Evolutionary conservation across 768 basidiomycete species (phyloP), one percentile per base, ranked within the genome.

Genomic region (Wakefieldia striispora): DNA sequence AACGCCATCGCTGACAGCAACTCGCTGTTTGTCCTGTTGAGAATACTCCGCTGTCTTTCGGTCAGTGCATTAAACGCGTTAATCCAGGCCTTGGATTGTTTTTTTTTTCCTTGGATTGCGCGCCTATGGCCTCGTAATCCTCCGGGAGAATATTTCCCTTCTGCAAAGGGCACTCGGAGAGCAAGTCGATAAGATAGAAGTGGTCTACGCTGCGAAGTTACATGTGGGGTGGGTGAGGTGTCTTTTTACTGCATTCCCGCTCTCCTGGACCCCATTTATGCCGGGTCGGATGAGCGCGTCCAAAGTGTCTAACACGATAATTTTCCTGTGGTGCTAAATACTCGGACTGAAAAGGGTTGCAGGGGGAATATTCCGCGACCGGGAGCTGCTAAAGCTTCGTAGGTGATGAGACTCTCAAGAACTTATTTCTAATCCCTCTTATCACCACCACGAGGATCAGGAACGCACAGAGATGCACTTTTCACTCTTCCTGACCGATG

Each of bases 391-490:
- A 41, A 34, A 31, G 12, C n/a, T 40, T 26, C 21, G 16, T 23
- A 54, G 14, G 45, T 31, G 24, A 42, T 11, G 24, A 33, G 4
- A 31, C 38, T 34, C 29, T 39, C 40, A 38, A 23, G 6, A 23
- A 3, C 6, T 27, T 27, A 27, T 27, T 27, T 27, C 27, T 27
- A 27, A 27, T 4, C 9, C 6, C 10, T 40, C 31, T 20, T n/a
- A 21, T 49, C 23, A 34, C 38, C 33, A 6, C 89, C 91, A 34
- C 50, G 40, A 42, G 27, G 16, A 36, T 27, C 53, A 9, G 95
- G 97, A 68, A 92, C 91, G 48, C 86, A 90, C 50, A 79, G 81
- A 51, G 91, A 95, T 64, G 94, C 92, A 33, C 92, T 93, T 72
- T 16, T 81, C 83, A 47, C 95, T 95, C 67, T 93, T 92, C 43